Evolutionary conservation across 2,329 filamentous ascomycete genomes (phyloP).

Genomic region (Paracamarosporium sp.): DNA sequence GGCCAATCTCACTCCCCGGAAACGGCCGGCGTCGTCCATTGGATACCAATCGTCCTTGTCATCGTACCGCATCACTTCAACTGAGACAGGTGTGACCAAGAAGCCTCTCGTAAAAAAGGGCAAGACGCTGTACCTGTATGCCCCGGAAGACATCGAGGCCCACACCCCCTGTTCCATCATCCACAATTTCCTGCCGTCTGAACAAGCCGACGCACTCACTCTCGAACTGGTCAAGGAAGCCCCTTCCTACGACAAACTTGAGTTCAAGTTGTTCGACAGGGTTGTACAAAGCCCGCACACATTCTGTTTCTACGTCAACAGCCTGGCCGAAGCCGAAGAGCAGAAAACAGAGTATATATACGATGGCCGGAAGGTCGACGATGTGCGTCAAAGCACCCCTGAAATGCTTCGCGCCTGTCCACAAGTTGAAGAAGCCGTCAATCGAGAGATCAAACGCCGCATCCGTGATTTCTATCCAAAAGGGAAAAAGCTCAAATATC

Average conservation of each 20-base stretch:
- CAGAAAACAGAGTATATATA: slow-evolving; percentile 86
- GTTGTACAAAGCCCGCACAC: slow-evolving; percentile 87
- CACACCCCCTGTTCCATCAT: slow-evolving; percentile 92
- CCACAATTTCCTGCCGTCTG: slow-evolving; percentile 81
- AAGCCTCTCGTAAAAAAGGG: slow-evolving; percentile 74
- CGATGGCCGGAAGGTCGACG: slow-evolving; percentile 77
- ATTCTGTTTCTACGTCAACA: slow-evolving; percentile 81
- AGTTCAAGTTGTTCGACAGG: slow-evolving; percentile 87
- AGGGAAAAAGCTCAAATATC: slow-evolving; percentile 77
- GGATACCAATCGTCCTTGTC: slow-evolving; percentile 55
- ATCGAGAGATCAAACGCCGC: slow-evolving; percentile 74
- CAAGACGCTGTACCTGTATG: slow-evolving; percentile 82
- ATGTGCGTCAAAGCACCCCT: slow-evolving; percentile 78
- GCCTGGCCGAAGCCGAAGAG: slow-evolving; percentile 68
- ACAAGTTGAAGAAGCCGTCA: slow-evolving; percentile 77
- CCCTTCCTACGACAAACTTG: slow-evolving; percentile 70
- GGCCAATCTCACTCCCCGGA: slow-evolving; percentile 42
- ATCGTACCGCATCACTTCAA: slow-evolving; percentile 25
- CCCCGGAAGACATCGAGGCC: slow-evolving; percentile 78
- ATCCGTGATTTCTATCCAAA: slow-evolving; percentile 72
- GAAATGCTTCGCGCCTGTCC: slow-evolving; percentile 73
- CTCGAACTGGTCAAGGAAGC: slow-evolving; percentile 78
- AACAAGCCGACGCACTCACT: slow-evolving; percentile 76
- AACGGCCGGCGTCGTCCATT: slow-evolving; percentile 30
- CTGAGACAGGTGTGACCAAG: slow-evolving; percentile 17